Evolutionary conservation across 1,139 yeast genomes (phyloP), one percentile per base, ranked within the genome.

Genomic region (Blastobotrys aristatus): DNA sequence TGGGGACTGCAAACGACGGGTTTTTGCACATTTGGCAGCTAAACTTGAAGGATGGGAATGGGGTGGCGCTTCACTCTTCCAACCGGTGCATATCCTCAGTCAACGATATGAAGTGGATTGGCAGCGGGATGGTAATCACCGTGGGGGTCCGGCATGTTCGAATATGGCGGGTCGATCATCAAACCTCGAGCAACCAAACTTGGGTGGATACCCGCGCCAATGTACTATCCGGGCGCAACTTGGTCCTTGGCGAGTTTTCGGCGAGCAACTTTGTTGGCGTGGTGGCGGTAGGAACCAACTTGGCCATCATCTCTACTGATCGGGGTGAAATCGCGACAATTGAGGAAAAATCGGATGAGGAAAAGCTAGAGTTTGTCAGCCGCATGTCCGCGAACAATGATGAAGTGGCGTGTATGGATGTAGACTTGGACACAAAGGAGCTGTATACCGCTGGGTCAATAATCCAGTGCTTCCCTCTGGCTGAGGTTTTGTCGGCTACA

Each of bases 1-100:
- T 82, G 48, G 90, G 90, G 0, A 67, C 75, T 13, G 67, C 79
- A 1, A 80, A 79, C 54, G 90, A 83, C 58, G 88, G 89, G 1
- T 80, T 73, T 50, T 58, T 83, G 14, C 76, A 79, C 55, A 64
- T 83, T 3, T 83, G 90, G 90, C 68, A 64, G 40, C 50, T 77
- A 17, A 55, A 55, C 5, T 60, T 53, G 27, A 53, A 53, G 32
- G 65, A 57, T 17, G 22, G 6, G 8, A 41, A 50, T 50, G 22
- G 51, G 14, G 60, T 55, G 36, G 65, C 49, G 34, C 56, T 44
- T 58, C 59, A 65, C 17, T 76, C 80, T 0, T 73, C 78, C 40
- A 82, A 82, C 62, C 71, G 78, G 53, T 82, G 89, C 60, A 77
- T 84, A 1, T 74, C 84, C 0, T 67, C 71, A 8, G 72, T 83